phyloP scores from a whole-genome alignment of 2,329 filamentous ascomycete species.

The Fonsecaea monophora region DNA sequence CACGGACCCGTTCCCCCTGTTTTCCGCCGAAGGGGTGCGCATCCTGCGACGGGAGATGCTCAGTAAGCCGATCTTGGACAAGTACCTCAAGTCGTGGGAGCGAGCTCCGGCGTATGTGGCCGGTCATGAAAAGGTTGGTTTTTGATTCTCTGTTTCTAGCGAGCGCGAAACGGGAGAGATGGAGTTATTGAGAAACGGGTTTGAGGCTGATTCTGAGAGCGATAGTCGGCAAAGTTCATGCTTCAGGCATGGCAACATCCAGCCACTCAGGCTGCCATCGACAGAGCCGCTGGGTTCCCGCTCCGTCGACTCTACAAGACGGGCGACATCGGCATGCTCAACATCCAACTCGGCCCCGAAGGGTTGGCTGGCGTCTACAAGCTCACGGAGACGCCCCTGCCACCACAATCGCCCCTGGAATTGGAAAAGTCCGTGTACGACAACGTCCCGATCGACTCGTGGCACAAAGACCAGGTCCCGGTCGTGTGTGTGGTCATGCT shows the following conservation, averaged over 20 bases:
- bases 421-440: constrained; percentile 30
- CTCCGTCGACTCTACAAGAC: constrained; percentile 7
- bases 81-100: constrained; percentile 50
- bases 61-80: constrained; percentile 58
- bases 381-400: constrained; percentile 28
- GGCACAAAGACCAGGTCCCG: constrained; percentile 59
- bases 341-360: constrained; percentile 53
- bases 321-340: constrained; percentile 62
- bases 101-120: constrained; percentile 14
- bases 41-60: constrained; percentile 66
- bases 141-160: background rate
- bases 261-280: constrained; percentile 17
- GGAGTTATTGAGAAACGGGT: background rate
- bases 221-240: constrained; percentile 14
- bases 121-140: constrained; percentile 12
- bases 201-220: background rate
- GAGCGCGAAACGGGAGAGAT: background rate
- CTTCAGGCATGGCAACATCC: constrained; percentile 18
- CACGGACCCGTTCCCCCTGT: constrained; percentile 68
- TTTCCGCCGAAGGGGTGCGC: constrained; percentile 64
- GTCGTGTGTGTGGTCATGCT: constrained; percentile 61
- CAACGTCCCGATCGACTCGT: constrained; percentile 48
- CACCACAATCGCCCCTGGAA: constrained; percentile 42
- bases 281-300: constrained; percentile 9
- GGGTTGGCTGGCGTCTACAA: constrained; percentile 18